These are phyloP conservation scores for Acorus gramineus DNA, from an alignment of 106 monocot genomes.

Conservation along the genomic window DNA sequence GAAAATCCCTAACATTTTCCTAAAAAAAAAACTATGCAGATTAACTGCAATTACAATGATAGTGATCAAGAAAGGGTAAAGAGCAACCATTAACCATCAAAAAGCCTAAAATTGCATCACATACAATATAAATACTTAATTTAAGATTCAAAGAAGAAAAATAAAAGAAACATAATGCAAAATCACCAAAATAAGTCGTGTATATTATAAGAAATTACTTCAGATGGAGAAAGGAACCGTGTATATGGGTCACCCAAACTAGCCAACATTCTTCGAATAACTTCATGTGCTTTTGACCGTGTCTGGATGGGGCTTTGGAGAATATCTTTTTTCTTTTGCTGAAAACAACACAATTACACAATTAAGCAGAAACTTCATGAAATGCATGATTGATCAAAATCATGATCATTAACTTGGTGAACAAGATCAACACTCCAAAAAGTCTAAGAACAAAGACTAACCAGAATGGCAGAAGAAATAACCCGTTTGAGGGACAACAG, in stretches of 20 bases:
- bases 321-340: slow-evolving; percentile 64
- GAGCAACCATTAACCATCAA: not conserved
- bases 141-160: not conserved
- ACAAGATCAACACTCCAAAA: too few relatives aligned
- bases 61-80: not conserved
- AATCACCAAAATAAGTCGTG: not conserved
- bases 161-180: not conserved
- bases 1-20: too few relatives aligned
- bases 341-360: slow-evolving; percentile 3
- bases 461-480: too few relatives aligned
- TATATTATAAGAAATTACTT: slow-evolving; percentile 31
- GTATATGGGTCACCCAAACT: slow-evolving; percentile 86
- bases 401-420: not conserved
- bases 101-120: not conserved
- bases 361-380: too few relatives aligned
- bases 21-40: too few relatives aligned
- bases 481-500: too few relatives aligned
- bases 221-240: slow-evolving; percentile 71
- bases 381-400: not conserved
- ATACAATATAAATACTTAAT: not conserved
- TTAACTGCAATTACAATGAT: too few relatives aligned
- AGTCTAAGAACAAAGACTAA: too few relatives aligned
- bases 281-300: slow-evolving; percentile 66
- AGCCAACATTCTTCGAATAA: slow-evolving; percentile 70
- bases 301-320: slow-evolving; percentile 45